Evolutionary conservation across 768 basidiomycete species (phyloP).

Genomic region (Tricholoma hemisulphureum): DNA sequence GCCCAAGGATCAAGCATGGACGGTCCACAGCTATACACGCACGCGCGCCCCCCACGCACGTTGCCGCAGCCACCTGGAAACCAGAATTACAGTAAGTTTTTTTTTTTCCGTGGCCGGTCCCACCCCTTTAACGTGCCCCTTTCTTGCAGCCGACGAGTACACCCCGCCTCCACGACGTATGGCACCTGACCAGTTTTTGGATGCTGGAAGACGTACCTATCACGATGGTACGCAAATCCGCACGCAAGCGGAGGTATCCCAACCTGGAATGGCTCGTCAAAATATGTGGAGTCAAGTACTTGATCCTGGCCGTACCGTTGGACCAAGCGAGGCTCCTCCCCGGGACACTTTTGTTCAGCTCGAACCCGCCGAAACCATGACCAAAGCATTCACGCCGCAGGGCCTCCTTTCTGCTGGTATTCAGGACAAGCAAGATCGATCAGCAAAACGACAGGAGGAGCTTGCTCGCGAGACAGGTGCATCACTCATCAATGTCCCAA

Average conservation of each 20-base stretch:
- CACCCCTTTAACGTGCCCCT: background rate
- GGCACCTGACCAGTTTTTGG: constrained; percentile 52
- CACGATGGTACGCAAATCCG: constrained; percentile 55
- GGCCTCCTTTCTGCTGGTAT: constrained; percentile 93
- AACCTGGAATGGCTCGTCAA: constrained; percentile 57
- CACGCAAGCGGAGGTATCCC: constrained; percentile 54
- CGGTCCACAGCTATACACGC: constrained; percentile 36
- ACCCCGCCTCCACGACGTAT: constrained; percentile 44
- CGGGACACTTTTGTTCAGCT: constrained; percentile 72
- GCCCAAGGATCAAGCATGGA: constrained; percentile 24
- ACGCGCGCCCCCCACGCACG: constrained; percentile 57
- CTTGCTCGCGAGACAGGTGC: constrained; percentile 88
- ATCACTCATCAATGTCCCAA: constrained; percentile 92
- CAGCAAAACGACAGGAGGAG: constrained; percentile 94
- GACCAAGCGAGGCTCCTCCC: constrained; percentile 39
- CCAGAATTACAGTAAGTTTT: constrained; percentile 42
- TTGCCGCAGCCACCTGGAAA: constrained; percentile 63
- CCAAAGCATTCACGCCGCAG: constrained; percentile 93
- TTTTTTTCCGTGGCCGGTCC: background rate
- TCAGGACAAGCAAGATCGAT: constrained; percentile 93
- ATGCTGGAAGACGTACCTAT: constrained; percentile 50
- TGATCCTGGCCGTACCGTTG: constrained; percentile 59
- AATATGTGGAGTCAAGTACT: constrained; percentile 89
- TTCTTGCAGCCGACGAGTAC: constrained; percentile 41
- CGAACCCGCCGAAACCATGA: constrained; percentile 73